Percentiles rank a stretch among this genome's conserved stretches.
Conservation (phyloP, 1,284 basidiomycete genomes). For the Clitocybe nebularis region DNA sequence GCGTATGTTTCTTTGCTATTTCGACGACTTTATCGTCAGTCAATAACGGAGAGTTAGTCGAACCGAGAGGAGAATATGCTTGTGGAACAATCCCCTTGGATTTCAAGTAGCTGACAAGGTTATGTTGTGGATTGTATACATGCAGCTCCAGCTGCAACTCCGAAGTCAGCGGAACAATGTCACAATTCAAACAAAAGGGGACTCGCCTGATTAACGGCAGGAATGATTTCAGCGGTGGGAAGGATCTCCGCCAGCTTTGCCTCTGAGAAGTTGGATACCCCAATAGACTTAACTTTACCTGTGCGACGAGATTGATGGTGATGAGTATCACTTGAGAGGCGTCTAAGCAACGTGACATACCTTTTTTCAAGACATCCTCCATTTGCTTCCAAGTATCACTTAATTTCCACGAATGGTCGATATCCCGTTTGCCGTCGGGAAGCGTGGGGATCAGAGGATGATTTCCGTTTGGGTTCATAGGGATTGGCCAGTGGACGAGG, state of each 20-base stretch:
- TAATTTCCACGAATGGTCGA: slow-evolving; percentile 63
- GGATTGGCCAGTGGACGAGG: slow-evolving; percentile 82
- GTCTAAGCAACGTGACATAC: slow-evolving; percentile 34
- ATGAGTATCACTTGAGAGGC: neutral
- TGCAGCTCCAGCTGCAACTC: slow-evolving; percentile 63
- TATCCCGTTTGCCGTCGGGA: slow-evolving; percentile 65
- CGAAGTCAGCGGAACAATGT: neutral
- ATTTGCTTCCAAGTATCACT: slow-evolving; percentile 81
- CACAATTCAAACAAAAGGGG: neutral
- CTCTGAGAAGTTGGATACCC: slow-evolving; percentile 70
- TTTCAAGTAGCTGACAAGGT: slow-evolving; percentile 64
- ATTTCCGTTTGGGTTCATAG: slow-evolving; percentile 72
- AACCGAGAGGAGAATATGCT: slow-evolving; percentile 85
- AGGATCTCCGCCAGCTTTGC: slow-evolving; percentile 61
- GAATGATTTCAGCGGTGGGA: slow-evolving; percentile 49
- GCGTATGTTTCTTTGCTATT: slow-evolving; percentile 59
- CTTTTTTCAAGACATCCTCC: slow-evolving; percentile 69
- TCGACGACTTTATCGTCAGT: slow-evolving; percentile 61
- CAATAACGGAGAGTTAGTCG: slow-evolving; percentile 66
- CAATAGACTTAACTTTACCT: slow-evolving; percentile 73
- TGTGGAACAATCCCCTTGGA: slow-evolving; percentile 69
- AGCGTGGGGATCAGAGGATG: slow-evolving; percentile 66
- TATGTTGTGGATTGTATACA: slow-evolving; percentile 74
- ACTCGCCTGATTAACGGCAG: slow-evolving; percentile 62
- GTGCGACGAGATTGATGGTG: slow-evolving; percentile 16